phyloP scores from a whole-genome alignment of 75 land plant genomes.

The Picea sitchensis region DNA sequence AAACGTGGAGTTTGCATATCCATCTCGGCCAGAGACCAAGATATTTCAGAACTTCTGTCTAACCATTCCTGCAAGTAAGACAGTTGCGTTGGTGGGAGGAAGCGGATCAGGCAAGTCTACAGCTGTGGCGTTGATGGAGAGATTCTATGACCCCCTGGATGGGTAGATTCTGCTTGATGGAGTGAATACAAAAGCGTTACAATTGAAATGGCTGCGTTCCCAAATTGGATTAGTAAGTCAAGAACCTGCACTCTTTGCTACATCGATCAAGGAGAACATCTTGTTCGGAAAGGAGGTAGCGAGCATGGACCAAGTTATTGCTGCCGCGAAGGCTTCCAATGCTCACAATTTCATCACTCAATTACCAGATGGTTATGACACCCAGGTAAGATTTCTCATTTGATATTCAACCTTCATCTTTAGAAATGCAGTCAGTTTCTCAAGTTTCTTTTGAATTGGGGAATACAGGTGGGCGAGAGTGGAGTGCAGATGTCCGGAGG shows the following conservation, averaged over 20 bases:
- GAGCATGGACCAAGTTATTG: slow-evolving; percentile 11
- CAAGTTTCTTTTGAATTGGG: too few relatives aligned
- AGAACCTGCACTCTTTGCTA: slow-evolving; percentile 31
- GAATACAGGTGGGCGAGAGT: too few relatives aligned
- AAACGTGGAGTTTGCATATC: slow-evolving; percentile 50
- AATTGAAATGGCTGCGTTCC: slow-evolving; percentile 17
- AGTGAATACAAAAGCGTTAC: slow-evolving; percentile 8
- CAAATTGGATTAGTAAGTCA: slow-evolving; percentile 28
- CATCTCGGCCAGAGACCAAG: slow-evolving; percentile 41
- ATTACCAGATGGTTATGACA: slow-evolving; percentile 25
- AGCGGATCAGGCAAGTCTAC: slow-evolving; percentile 72
- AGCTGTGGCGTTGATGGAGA: slow-evolving; percentile 44
- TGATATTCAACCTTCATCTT: not conserved
- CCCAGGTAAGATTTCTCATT: slow-evolving; percentile 13
- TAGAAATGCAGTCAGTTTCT: too few relatives aligned
- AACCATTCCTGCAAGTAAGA: slow-evolving; percentile 33
- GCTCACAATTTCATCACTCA: slow-evolving; percentile 25
- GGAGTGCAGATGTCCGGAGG: too few relatives aligned
- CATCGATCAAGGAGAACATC: slow-evolving; percentile 33
- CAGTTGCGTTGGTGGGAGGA: slow-evolving; percentile 61
- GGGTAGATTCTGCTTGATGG: slow-evolving; percentile 19
- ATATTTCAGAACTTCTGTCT: slow-evolving; percentile 39
- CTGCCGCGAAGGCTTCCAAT: slow-evolving; percentile 24
- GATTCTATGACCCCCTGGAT: slow-evolving; percentile 54
- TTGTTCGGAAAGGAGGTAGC: slow-evolving; percentile 26